Evolutionary conservation across 345 rosid species (phyloP).

Genomic region (Bruguiera parviflora): DNA sequence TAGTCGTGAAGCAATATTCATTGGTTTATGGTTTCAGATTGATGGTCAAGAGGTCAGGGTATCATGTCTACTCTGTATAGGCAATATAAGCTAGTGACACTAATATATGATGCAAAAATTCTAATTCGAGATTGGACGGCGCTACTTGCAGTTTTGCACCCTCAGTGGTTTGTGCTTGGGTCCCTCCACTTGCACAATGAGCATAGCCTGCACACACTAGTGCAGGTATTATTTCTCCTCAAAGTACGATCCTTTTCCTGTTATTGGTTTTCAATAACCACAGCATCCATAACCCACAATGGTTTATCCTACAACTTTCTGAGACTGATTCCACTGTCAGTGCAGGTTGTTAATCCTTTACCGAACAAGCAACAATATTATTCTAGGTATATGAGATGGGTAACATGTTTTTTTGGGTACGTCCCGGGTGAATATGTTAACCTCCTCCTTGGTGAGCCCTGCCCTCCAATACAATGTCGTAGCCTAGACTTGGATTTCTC

Average conservation of each 20-base stretch:
- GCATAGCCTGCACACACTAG: slow-evolving; percentile 53
- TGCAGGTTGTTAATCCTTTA: neutral
- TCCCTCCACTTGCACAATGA: slow-evolving; percentile 51
- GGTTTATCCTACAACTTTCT: slow-evolving; percentile 8
- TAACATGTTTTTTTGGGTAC: too few relatives aligned
- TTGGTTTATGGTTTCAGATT: slow-evolving; percentile 17
- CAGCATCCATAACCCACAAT: slow-evolving; percentile 5
- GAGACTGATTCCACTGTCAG: neutral
- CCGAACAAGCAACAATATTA: too few relatives aligned
- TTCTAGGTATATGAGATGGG: too few relatives aligned
- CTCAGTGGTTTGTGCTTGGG: slow-evolving; percentile 56
- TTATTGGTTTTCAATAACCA: slow-evolving; percentile 14
- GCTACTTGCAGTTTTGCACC: slow-evolving; percentile 53
- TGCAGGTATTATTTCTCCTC: slow-evolving; percentile 46
- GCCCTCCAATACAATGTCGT: too few relatives aligned
- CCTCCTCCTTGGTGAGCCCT: too few relatives aligned
- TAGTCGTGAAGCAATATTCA: slow-evolving; percentile 16
- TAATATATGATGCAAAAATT: slow-evolving; percentile 22
- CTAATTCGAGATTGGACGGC: slow-evolving; percentile 31
- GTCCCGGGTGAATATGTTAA: too few relatives aligned
- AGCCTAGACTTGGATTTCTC: too few relatives aligned
- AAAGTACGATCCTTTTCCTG: slow-evolving; percentile 21
- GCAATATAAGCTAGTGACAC: slow-evolving; percentile 9
- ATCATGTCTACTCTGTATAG: slow-evolving; percentile 12
- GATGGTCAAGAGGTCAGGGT: slow-evolving; percentile 17